These are phyloP conservation scores for Bidens hawaiensis DNA, from an alignment of 140 eudicot genomes.

Conservation along the genomic window DNA sequence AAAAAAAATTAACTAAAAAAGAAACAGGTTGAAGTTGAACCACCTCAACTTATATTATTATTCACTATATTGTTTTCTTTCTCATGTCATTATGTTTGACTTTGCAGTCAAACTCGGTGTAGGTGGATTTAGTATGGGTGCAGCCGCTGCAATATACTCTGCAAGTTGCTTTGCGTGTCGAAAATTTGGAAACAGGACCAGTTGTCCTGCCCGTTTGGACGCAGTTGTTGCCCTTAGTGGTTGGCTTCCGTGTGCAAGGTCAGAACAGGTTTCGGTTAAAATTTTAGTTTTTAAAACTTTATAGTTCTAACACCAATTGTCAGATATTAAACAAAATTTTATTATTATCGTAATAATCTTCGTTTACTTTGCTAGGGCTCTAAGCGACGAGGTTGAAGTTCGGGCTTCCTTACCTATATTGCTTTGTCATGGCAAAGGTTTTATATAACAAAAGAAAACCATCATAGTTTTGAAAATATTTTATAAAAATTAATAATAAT, in stretches of 20 bases:
- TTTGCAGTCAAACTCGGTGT: slow-evolving; percentile 68
- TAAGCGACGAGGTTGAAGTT: slow-evolving; percentile 33
- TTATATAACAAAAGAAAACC: too few species aligned
- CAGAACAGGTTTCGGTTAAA: not conserved
- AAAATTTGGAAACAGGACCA: slow-evolving; percentile 50
- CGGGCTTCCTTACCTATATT: slow-evolving; percentile 82
- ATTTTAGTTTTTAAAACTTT: too few species aligned
- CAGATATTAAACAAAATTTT: not conserved
- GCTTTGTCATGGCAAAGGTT: slow-evolving; percentile 81
- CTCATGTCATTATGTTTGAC: slow-evolving; percentile 8
- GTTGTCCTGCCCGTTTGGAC: slow-evolving; percentile 46
- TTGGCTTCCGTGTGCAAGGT: slow-evolving; percentile 76
- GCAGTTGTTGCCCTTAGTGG: slow-evolving; percentile 80
- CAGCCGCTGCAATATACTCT: slow-evolving; percentile 63
- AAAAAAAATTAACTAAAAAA: not conserved
- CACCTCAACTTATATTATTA: not conserved
- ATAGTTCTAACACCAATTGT: not conserved
- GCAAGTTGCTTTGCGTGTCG: slow-evolving; percentile 61
- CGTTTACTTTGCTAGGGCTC: slow-evolving; percentile 33
- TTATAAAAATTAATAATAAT: slow-evolving; percentile 7
- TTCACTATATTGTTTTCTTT: not conserved
- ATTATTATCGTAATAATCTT: not conserved
- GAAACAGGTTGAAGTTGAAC: not conserved
- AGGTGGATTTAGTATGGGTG: slow-evolving; percentile 96
- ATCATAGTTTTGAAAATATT: too few species aligned